Conservation (phyloP, 2,329 filamentous ascomycete species). For the Aphanoascus verrucosus region DNA sequence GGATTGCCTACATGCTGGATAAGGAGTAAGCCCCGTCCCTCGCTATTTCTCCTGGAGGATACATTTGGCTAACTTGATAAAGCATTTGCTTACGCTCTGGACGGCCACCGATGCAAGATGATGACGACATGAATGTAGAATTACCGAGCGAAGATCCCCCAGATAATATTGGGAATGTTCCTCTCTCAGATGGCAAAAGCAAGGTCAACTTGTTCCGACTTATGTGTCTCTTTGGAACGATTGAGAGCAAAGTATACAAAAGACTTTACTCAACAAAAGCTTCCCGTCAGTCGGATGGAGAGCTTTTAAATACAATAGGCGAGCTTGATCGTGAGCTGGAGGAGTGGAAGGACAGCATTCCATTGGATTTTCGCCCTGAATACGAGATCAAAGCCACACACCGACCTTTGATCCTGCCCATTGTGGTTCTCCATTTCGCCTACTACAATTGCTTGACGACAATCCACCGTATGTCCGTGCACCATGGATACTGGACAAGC, state of each 20-base stretch:
- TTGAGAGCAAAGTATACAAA: constrained; percentile 91
- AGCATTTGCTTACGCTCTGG: constrained; percentile 61
- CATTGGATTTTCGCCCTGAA: constrained; percentile 91
- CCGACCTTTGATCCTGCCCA: constrained; percentile 84
- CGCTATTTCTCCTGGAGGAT: constrained; percentile 8
- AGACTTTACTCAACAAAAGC: constrained; percentile 86
- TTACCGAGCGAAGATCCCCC: constrained; percentile 80
- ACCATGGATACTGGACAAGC: constrained; percentile 97
- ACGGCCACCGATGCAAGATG: constrained; percentile 60
- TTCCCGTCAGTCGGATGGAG: constrained; percentile 80
- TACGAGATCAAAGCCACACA: constrained; percentile 90
- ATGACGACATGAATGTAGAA: constrained; percentile 89
- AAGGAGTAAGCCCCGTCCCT: constrained; percentile 46
- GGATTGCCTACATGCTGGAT: constrained; percentile 65
- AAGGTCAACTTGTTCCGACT: constrained; percentile 92
- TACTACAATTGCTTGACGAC: constrained; percentile 98
- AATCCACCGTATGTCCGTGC: constrained; percentile 96
- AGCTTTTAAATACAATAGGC: constrained; percentile 88
- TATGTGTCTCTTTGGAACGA: constrained; percentile 83
- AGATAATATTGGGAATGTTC: constrained; percentile 91
- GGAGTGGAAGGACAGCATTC: constrained; percentile 92
- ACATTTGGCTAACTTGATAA: constrained; percentile 19
- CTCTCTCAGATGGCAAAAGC: constrained; percentile 72
- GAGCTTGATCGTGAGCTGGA: constrained; percentile 84
- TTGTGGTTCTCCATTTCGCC: constrained; percentile 88